Evolutionary conservation across 495 filamentous ascomycete species (phyloP), one percentile per base, ranked within the genome.

Genomic region (Lasiosphaeria miniovina): DNA sequence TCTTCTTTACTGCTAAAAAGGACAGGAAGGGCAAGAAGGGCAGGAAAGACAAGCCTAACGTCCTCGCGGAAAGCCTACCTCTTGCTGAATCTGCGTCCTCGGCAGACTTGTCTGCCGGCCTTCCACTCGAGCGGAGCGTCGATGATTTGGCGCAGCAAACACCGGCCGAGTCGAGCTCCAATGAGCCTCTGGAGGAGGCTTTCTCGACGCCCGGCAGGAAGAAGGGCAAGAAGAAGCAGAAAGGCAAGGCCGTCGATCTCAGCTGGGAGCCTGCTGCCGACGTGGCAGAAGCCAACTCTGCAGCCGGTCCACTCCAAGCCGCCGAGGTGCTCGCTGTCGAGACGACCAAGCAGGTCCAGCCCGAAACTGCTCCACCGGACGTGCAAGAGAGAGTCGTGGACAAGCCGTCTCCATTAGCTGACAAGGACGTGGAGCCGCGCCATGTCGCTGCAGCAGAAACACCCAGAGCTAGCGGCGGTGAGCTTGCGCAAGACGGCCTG

Each of bases 11-110:
- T 1, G 6, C 51, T 11, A 66, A 68, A 58, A 67, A 72, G 49
- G 55, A 60, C 59, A 75, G 72, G 62, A 75, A 68, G 52, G 63
- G 57, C 46, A 72, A 67, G 55, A 75, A 70, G 60, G 62, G 64
- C 51, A 66, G 65, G 52, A 71, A 72, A 61, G 59, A 54, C 32
- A 35, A 36, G 33, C 10, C 50, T 7, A 5, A 46, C 15, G 5
- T 46, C 12, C 43, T n/a, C 38, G 7, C 38, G 14, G 38, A 41
- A 41, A 41, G 14, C 38, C 8, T 50, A 38, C 32, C 31, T 43
- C 9, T 35, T 45, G 38, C 50, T 17, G 57, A 59, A 59, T 6
- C 49, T 52, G 33, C 49, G 32, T 8, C 49, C 7, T 24, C 38
- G 14, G 14, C 8, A 14, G 38, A 41, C 14, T 14, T 41, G 38